A percentile compares a stretch with the other conserved stretches of the same genome.
Evolutionary conservation across 2,329 filamentous ascomycete genomes (phyloP).

Genomic region (Dactylonectria macrodidyma): DNA sequence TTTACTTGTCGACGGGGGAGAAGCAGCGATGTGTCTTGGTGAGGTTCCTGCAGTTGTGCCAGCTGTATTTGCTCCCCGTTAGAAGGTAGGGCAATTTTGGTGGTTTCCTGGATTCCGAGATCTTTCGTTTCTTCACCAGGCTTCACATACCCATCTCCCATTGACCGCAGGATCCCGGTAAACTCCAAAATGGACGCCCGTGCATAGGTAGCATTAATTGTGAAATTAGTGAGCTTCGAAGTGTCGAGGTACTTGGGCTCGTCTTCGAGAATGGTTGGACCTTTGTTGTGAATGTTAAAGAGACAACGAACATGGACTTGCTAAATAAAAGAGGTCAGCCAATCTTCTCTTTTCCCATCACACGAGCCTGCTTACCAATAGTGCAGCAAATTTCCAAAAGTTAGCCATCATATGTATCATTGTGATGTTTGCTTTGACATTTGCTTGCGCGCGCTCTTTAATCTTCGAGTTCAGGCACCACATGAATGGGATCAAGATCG

Average conservation of each 20-base stretch:
- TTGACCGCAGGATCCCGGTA: conserved; percentile 19
- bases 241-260: conserved; percentile 17
- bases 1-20: background rate
- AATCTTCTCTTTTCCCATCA: too few species aligned
- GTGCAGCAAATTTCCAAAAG: conserved; percentile 24
- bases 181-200: conserved; percentile 30
- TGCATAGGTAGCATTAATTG: conserved; percentile 1
- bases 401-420: conserved; percentile 28
- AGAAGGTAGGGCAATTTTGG: background rate
- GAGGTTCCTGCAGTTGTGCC: background rate
- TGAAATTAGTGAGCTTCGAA: conserved; percentile 11
- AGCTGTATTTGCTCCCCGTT: background rate
- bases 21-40: background rate
- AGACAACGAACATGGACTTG: conserved; percentile 27
- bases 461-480: conserved; percentile 36
- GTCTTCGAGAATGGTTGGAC: background rate
- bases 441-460: conserved; percentile 28
- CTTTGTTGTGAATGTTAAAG: conserved; percentile 15
- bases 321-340: conserved; percentile 12
- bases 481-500: conserved; percentile 43
- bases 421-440: conserved; percentile 37
- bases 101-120: conserved; percentile 8
- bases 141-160: conserved; percentile 9
- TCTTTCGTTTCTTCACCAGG: conserved; percentile 26
- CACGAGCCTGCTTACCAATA: conserved; percentile 15